phyloP scores from a whole-genome alignment of 1,139 yeast species.

The Nakaseomyces nivariensis region DNA sequence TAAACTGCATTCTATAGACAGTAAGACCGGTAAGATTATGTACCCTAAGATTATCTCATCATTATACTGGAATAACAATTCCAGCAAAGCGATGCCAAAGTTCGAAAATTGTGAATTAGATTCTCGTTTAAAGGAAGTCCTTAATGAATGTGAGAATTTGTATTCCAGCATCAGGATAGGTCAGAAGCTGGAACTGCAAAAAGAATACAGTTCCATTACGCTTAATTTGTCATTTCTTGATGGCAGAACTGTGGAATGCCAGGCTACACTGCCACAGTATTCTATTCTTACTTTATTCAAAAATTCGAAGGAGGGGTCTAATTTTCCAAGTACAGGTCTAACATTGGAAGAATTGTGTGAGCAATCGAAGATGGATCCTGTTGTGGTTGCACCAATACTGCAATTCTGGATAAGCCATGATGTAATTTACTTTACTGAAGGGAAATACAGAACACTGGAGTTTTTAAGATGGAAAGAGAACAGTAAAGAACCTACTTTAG shows the following conservation, averaged over 20 bases:
- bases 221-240: conserved; percentile 48
- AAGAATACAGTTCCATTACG: conserved; percentile 53
- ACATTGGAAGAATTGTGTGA: conserved; percentile 28
- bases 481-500: neutral
- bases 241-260: conserved; percentile 31
- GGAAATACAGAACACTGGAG: conserved; percentile 17
- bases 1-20: conserved; percentile 18
- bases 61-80: conserved; percentile 20
- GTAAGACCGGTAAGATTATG: conserved; percentile 11
- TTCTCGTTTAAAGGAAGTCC: conserved; percentile 29
- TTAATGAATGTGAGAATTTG: conserved; percentile 32
- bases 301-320: conserved; percentile 18
- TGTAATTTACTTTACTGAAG: conserved; percentile 30
- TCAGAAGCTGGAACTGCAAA: conserved; percentile 48
- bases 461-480: conserved; percentile 11
- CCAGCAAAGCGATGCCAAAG: conserved; percentile 3
- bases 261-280: conserved; percentile 65
- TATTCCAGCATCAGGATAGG: conserved; percentile 44
- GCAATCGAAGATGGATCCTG: conserved; percentile 24
- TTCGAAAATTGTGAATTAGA: conserved; percentile 5
- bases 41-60: conserved; percentile 24
- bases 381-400: conserved; percentile 31
- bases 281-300: conserved; percentile 50
- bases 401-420: conserved; percentile 49
- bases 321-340: conserved; percentile 14